Evolutionary conservation across 2,329 filamentous ascomycete species (phyloP).

Genomic region (Monosporascus sp.): DNA sequence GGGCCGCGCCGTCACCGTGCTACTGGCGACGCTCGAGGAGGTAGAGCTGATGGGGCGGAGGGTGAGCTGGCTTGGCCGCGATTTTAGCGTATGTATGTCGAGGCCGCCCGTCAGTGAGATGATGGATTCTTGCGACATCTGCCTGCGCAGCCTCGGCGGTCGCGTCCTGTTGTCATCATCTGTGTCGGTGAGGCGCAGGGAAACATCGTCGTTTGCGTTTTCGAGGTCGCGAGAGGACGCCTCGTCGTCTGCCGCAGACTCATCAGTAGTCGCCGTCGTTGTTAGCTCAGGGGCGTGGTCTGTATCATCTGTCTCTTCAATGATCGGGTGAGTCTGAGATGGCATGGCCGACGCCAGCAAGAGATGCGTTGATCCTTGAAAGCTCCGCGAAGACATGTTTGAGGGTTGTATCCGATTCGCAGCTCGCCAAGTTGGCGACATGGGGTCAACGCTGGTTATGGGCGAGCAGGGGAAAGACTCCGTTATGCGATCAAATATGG

Average conservation of each 20-base stretch:
- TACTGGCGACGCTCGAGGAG: constrained; percentile 50
- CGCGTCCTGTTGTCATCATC: constrained; percentile 32
- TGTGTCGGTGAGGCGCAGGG: constrained; percentile 15
- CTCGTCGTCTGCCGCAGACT: constrained; percentile 29
- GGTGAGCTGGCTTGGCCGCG: constrained; percentile 69
- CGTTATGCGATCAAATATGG: constrained; percentile 68
- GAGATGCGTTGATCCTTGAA: constrained; percentile 28
- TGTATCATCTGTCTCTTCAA: constrained; percentile 26
- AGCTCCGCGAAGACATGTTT: constrained; percentile 47
- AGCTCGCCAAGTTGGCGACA: constrained; percentile 52
- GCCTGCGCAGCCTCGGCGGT: constrained; percentile 52
- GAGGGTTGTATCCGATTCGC: constrained; percentile 51
- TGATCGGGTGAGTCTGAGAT: constrained; percentile 19
- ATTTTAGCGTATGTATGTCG: constrained; percentile 79
- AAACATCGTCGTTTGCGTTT: constrained; percentile 21
- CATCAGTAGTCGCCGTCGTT: constrained; percentile 25
- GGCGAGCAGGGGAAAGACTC: constrained; percentile 75
- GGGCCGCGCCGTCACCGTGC: constrained; percentile 53
- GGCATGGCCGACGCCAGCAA: constrained; percentile 15
- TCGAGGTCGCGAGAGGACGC: constrained; percentile 13
- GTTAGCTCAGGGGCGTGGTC: constrained; percentile 25
- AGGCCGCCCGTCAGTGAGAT: constrained; percentile 82
- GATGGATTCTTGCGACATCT: constrained; percentile 79
- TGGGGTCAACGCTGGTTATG: constrained; percentile 66
- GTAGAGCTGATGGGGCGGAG: constrained; percentile 47